Evolutionary conservation across 306 rosid genomes (phyloP), one percentile per base, ranked within the genome.

Genomic region (Prosopis cineraria): DNA sequence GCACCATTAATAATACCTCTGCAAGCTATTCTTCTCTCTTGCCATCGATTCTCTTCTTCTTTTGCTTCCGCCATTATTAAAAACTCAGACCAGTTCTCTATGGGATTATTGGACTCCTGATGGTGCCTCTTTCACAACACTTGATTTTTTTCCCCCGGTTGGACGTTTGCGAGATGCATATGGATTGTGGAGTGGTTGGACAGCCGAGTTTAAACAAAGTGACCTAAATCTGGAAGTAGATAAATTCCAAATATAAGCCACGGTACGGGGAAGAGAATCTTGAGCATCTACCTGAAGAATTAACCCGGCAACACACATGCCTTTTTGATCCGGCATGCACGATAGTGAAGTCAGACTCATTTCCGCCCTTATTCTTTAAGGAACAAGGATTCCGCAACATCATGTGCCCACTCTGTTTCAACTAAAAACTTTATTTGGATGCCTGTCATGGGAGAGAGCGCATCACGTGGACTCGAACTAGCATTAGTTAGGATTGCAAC

Each of bases 151-250:
- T 68, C 31, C n/a, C n/a, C n/a, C 47, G 22, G 80, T 67, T 87
- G 78, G 84, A 80, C 75, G 77, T 82, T 80, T 81, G 68, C 67
- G 70, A 79, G 53, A 45, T 75, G 86, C 94, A 82, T 84, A 90
- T 88, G 89, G 85, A 86, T 85, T 84, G 92, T 88, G 89, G 85
- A 86, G 86, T 84, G 40, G 87, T 82, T 84, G 87, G 71, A 50
- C 74, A 56, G 40, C 37, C 41, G 14, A 80, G 72, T 85, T 86
- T 75, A 76, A 87, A 66, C 72, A 14, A 73, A 52, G 68, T 41
- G 76, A 79, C 79, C 71, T 81, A 84, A 82, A 85, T 87, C 84
- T 52, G 37, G 59, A 47, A 73, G 33, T 30, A 39, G 60, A 76
- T 68, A 77, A 77, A 75, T 70, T 68, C 64, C 80, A 69, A 68